Base-by-base conservation (phyloP, 164 flowering plant genomes). In the Saururus chinensis region DNA sequence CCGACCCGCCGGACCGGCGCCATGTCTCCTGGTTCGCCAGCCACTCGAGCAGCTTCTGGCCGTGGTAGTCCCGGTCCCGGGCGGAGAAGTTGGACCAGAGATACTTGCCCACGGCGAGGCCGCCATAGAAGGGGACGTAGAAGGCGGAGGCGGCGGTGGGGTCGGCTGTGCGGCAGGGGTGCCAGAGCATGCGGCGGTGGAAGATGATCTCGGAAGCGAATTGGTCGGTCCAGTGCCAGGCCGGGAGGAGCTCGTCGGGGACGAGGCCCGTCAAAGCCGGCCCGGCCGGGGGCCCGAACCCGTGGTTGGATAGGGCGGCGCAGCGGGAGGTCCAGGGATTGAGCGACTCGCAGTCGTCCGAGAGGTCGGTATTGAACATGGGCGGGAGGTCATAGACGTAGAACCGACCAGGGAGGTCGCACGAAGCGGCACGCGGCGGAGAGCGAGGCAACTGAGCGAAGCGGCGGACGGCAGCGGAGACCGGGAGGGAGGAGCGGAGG, bases 51-150 rank as follows among this genome's bases (percentile, higher is more conserved):
- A 90, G 65, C 80, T 41, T 56, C 57, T 61, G 51, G 63, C 89
- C 79, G 59, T 82, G 84, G 3, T 45, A 68, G 64, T 93, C 99
- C 8, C 92, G 82, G 2, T 85, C 91, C 0, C 19, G 17, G 3
- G 73, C 59, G 6, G 56, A 78, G 59, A 51, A 75, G 57, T 77
- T 81, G 16, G 67, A 37, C 91, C 89, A 93, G 13, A 93, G 71
- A 54, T 65, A 79, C 70, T 81, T 86, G 19, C 87, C 97, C 0
- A 76, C 74, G 9, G 92, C 95, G 37, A 93, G 85, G 1, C 99
- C 97, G 24, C 82, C 89, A 75, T 93, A 93, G 59, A 87, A 93
- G 20, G 99, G 99, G 0, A 93, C 70, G 76, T 79, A 93, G 65
- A 81, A 90, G 59, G 92, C 96, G 60, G 84, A 57, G 23, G 97